Evolutionary conservation across 306 rosid species (phyloP).

Genomic region (Vicia sativa): DNA sequence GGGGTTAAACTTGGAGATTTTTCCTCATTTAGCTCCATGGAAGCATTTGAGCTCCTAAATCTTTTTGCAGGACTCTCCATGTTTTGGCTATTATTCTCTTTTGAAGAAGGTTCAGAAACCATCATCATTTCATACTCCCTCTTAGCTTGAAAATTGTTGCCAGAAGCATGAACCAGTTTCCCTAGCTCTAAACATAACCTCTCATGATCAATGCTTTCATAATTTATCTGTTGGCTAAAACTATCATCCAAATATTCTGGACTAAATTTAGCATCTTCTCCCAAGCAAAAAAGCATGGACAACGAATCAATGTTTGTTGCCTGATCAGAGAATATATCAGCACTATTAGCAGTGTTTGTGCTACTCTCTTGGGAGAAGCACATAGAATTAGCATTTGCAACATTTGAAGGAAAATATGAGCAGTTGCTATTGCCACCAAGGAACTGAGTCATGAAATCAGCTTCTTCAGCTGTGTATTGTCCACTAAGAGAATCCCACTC

Average conservation of each 20-base stretch:
- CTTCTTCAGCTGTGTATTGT: conserved; percentile 57
- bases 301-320: conserved; percentile 38
- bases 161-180: conserved; percentile 37
- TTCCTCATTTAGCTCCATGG: conserved; percentile 49
- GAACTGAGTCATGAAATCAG: conserved; percentile 64
- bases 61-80: conserved; percentile 53
- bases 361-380: conserved; percentile 43
- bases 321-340: conserved; percentile 20
- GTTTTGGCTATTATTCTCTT: conserved; percentile 25
- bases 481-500: conserved; percentile 72
- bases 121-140: conserved; percentile 34
- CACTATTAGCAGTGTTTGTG: conserved; percentile 23
- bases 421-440: conserved; percentile 29
- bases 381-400: conserved; percentile 38
- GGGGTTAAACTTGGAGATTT: conserved; percentile 40
- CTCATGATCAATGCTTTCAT: conserved; percentile 43
- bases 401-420: conserved; percentile 49
- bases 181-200: conserved; percentile 28
- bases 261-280: conserved; percentile 29
- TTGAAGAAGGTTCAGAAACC: conserved; percentile 2
- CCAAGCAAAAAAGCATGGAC: conserved; percentile 37
- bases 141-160: conserved; percentile 6
- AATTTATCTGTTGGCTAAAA: conserved; percentile 39
- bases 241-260: conserved; percentile 37
- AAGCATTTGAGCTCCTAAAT: conserved; percentile 45